Percentiles rank a stretch among this genome's conserved stretches.
Conservation (phyloP, 129 eudicot genomes). For the Smallanthus sonchifolius region DNA sequence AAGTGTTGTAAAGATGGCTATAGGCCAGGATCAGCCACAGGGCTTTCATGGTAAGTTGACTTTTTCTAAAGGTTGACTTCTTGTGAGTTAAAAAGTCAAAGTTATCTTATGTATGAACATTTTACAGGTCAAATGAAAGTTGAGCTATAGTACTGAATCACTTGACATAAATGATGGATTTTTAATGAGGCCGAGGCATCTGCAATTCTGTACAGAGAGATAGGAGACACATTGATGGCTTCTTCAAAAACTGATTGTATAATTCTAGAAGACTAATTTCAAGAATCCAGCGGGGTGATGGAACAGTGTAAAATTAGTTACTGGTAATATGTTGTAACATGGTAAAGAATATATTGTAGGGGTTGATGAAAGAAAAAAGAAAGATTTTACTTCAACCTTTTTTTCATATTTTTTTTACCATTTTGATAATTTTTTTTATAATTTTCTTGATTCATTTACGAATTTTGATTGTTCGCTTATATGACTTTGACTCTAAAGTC, state of each 20-base stretch:
- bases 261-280: slow-evolving; percentile 48
- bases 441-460: slow-evolving; percentile 2
- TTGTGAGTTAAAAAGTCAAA: slow-evolving; percentile 1
- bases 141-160: slow-evolving; percentile 42
- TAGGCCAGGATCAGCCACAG: slow-evolving; percentile 58
- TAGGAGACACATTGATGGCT: slow-evolving; percentile 23
- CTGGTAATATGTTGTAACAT: slow-evolving; percentile 24
- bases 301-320: slow-evolving; percentile 10
- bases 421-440: slow-evolving; percentile 21
- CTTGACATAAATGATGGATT: slow-evolving; percentile 18
- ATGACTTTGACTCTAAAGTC: background rate
- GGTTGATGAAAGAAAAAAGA: slow-evolving; percentile 19
- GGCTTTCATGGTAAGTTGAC: slow-evolving; percentile 49
- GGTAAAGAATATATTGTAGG: slow-evolving; percentile 10
- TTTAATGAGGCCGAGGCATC: slow-evolving; percentile 25
- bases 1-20: slow-evolving; percentile 74
- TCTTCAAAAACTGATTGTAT: slow-evolving; percentile 27
- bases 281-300: slow-evolving; percentile 16
- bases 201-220: slow-evolving; percentile 51
- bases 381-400: slow-evolving; percentile 13
- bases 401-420: slow-evolving; percentile 15
- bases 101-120: slow-evolving; percentile 10
- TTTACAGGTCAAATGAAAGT: slow-evolving; percentile 58
- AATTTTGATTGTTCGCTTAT: background rate
- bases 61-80: slow-evolving; percentile 22